Base-by-base conservation (phyloP, 176 grass and related monocot species). In the Microstegium vimineum region DNA sequence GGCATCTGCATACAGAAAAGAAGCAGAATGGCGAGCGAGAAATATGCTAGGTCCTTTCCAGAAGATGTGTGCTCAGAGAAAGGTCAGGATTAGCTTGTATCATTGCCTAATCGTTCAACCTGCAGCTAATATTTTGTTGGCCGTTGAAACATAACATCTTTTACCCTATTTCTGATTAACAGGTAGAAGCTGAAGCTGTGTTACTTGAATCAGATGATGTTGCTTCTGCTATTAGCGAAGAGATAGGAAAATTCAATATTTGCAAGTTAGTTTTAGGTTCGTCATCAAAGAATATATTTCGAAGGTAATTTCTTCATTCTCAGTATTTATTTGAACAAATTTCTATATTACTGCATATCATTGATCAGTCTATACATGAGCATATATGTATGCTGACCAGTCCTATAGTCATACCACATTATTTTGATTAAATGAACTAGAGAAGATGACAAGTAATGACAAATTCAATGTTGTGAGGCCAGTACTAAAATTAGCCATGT, bases 151-250 rank as follows among this genome's bases (percentile, higher is more conserved):
- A 65, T 33, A 69, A 5, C 40, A 42, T 61, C 74, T 89, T 89
- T 74, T 80, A n/a, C 31, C 66, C n/a, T 62, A 12, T 43, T 25
- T 81, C 43, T 81, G 23, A 59, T 78, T 10, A 26, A 27, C 82
- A 97, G 94, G 94, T 93, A 74, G 94, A 97, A 75, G 89, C 94
- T 33, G 94, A 97, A 81, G 89, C 89, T 62, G 86, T 89, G 47
- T 71, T 97, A 77, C 80, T 97, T 37, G 94, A 97, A 86, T 86
- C 94, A 49, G 81, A 91, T 46, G 86, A 97, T 72, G 71, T 97
- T 23, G 61, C 94, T 63, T 61, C 82, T 36, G 91, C 89, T 41
- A 87, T 97, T 86, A 90, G 69, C 6, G 77, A 86, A 73, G 94
- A 93, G 76, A 91, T 97, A 49, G 28, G n/a, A 6, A 97, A 89